Conservation (phyloP, 2,329 filamentous ascomycete species). For the Rugonectria rugulosa region DNA sequence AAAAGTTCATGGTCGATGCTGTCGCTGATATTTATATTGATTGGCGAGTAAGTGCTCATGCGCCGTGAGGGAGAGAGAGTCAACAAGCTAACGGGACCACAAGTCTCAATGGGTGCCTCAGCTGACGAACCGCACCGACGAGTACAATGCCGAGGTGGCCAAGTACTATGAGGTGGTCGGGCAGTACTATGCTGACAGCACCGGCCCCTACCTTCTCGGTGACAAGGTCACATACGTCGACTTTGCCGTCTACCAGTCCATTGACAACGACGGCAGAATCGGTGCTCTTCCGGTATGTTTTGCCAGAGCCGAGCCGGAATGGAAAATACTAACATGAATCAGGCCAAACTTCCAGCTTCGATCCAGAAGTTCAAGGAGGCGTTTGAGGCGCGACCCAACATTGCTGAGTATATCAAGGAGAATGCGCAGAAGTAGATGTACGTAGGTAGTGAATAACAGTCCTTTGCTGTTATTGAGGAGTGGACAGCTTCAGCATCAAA, state of each 20-base stretch:
- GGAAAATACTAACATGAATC: background rate
- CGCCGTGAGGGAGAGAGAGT: accelerated
- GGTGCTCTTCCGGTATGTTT: constrained; percentile 46
- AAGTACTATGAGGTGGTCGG: constrained; percentile 42
- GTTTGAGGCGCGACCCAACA: constrained; percentile 18
- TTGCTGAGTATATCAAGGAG: constrained; percentile 14
- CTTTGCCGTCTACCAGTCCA: constrained; percentile 49
- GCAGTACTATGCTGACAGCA: constrained; percentile 40
- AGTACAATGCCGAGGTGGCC: constrained; percentile 43
- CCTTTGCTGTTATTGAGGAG: no score
- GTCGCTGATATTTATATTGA: constrained; percentile 49
- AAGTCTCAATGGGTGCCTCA: constrained; percentile 39
- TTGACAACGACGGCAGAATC: constrained; percentile 47
- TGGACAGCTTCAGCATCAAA: no score
- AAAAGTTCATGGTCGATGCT: constrained; percentile 47
- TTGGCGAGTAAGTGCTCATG: constrained; percentile 44
- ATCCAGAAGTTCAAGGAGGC: constrained; percentile 13
- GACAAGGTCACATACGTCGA: constrained; percentile 47
- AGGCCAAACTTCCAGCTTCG: constrained; percentile 8
- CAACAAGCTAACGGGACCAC: background rate
- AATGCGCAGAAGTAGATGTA: constrained; percentile 1
- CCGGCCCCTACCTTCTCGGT: constrained; percentile 48
- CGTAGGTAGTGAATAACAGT: no score
- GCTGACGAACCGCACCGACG: constrained; percentile 33
- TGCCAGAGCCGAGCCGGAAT: accelerated